These are phyloP conservation scores for Boletus rex-veris DNA, from an alignment of 768 basidiomycete species.

Conservation along the genomic window DNA sequence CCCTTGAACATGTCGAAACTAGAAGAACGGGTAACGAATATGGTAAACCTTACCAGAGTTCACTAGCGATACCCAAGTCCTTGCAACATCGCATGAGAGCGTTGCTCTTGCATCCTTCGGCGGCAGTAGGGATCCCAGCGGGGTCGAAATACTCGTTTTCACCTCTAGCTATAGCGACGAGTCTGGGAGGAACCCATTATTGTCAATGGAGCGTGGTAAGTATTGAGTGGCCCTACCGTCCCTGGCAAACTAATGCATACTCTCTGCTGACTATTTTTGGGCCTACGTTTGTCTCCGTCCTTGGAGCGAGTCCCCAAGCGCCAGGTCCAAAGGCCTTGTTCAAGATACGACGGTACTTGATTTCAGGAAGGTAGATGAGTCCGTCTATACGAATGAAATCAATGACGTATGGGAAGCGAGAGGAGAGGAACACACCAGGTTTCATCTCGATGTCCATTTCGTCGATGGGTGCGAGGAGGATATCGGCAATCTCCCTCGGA, in stretches of 20 bases:
- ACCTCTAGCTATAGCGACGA: constrained; percentile 88
- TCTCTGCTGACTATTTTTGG: constrained; percentile 88
- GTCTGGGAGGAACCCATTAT: constrained; percentile 38
- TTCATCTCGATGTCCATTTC: constrained; percentile 87
- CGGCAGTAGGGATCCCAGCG: constrained; percentile 85
- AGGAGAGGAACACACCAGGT: constrained; percentile 56
- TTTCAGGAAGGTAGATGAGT: constrained; percentile 92
- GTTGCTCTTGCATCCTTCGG: constrained; percentile 94
- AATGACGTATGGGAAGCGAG: neutral
- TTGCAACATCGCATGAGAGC: constrained; percentile 98
- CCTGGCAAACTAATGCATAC: constrained; percentile 91
- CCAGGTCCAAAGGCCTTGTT: constrained; percentile 96
- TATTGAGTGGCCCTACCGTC: constrained; percentile 52
- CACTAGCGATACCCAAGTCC: constrained; percentile 92
- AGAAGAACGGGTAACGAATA: neutral
- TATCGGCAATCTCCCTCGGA: constrained; percentile 64
- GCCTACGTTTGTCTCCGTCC: constrained; percentile 87
- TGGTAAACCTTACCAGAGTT: constrained; percentile 71
- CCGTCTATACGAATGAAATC: constrained; percentile 56
- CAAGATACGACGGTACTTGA: constrained; percentile 88
- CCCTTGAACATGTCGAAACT: constrained; percentile 47
- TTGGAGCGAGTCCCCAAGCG: constrained; percentile 93
- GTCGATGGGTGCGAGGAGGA: constrained; percentile 72
- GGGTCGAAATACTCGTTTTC: constrained; percentile 98
- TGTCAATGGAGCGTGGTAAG: neutral